These are phyloP conservation scores for Calonectria honghensis DNA, from an alignment of 2,329 filamentous ascomycete genomes.

Conservation along the genomic window DNA sequence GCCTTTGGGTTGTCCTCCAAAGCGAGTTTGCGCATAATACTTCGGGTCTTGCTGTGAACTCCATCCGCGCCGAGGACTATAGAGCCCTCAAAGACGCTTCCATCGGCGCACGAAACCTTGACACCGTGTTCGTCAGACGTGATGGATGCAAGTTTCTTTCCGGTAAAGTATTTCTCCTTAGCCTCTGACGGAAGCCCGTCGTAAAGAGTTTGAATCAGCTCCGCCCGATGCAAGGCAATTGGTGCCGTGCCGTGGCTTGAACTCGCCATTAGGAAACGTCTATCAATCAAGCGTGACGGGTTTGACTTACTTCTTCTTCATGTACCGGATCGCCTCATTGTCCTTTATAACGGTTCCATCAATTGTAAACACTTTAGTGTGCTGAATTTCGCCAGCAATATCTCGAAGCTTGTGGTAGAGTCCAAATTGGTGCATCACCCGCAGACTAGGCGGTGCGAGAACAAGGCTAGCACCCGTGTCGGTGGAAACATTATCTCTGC, in stretches of 20 bases:
- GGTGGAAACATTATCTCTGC: not conserved
- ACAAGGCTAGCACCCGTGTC: slow-evolving; percentile 5
- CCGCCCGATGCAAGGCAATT: slow-evolving; percentile 46
- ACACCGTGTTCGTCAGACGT: slow-evolving; percentile 22
- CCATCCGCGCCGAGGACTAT: slow-evolving; percentile 48
- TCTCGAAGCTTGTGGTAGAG: not conserved
- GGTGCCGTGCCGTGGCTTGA: slow-evolving; percentile 43
- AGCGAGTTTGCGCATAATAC: slow-evolving; percentile 26
- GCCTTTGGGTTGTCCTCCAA: not conserved
- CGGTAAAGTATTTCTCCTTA: slow-evolving; percentile 21
- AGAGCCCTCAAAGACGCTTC: slow-evolving; percentile 31
- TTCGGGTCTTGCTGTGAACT: slow-evolving; percentile 43
- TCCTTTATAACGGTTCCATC: slow-evolving; percentile 7
- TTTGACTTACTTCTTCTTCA: not conserved
- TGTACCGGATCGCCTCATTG: not conserved
- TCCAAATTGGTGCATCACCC: slow-evolving; percentile 12
- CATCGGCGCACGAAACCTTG: slow-evolving; percentile 45
- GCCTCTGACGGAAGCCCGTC: slow-evolving; percentile 37
- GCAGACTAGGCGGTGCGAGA: not conserved
- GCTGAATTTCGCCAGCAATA: not conserved
- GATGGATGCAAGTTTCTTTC: slow-evolving; percentile 42
- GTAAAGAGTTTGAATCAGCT: slow-evolving; percentile 44
- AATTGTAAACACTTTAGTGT: not conserved
- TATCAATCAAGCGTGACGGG: slow-evolving; percentile 1
- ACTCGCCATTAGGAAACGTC: not conserved